Conservation (phyloP, 352 stramenopile species). For the Globisporangium polare region DNA sequence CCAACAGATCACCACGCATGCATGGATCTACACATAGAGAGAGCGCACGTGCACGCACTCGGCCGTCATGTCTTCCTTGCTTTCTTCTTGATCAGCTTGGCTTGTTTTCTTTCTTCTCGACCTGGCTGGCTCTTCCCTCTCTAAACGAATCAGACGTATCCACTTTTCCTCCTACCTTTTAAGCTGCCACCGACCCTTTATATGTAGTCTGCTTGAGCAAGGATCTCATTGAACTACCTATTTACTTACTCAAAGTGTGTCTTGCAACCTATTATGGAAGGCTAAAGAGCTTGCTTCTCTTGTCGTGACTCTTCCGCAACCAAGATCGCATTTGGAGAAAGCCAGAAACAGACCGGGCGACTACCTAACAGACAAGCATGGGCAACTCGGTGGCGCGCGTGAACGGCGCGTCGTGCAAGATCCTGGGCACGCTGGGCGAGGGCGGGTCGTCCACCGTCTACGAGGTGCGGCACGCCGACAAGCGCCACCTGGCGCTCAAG, state of each 20-base stretch:
- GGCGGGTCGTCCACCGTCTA: slow-evolving; percentile 76
- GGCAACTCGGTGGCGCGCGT: slow-evolving; percentile 58
- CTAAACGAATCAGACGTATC: slow-evolving; percentile 5
- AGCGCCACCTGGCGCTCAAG: slow-evolving; percentile 54
- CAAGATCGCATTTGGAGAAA: slow-evolving; percentile 9
- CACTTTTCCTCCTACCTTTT: neutral
- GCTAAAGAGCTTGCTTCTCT: neutral
- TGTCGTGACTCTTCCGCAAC: slow-evolving; percentile 7
- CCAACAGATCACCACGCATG: neutral
- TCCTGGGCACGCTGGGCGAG: slow-evolving; percentile 47
- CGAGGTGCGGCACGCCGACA: slow-evolving; percentile 34
- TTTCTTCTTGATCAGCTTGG: neutral
- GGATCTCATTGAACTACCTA: neutral
- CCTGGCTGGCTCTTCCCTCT: neutral
- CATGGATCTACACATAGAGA: neutral
- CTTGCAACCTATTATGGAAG: neutral
- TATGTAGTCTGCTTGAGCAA: neutral
- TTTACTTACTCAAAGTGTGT: neutral
- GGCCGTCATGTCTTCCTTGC: neutral
- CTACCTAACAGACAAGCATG: slow-evolving; percentile 26
- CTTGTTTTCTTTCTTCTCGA: neutral
- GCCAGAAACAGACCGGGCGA: neutral
- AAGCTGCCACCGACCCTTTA: neutral
- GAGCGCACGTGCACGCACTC: slow-evolving; percentile 1
- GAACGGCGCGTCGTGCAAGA: slow-evolving; percentile 52